Conservation (phyloP, 768 basidiomycete genomes). For the Sporobolomyces pararoseus region DNA sequence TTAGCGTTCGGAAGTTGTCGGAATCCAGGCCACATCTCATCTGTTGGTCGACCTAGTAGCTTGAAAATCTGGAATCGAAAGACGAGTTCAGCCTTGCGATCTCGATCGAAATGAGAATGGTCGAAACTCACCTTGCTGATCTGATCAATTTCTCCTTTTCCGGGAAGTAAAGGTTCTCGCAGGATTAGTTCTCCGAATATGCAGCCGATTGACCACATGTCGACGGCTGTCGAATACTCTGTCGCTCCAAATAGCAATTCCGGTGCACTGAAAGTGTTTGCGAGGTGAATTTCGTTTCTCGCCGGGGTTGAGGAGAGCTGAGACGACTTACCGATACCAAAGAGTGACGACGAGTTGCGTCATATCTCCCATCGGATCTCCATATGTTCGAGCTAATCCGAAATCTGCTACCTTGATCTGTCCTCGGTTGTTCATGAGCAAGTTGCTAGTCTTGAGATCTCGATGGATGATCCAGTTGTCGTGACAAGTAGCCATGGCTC, state of each 20-base stretch:
- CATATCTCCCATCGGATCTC: constrained; percentile 93
- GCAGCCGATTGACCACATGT: constrained; percentile 98
- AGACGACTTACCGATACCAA: constrained; percentile 83
- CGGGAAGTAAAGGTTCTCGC: constrained; percentile 94
- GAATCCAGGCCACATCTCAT: constrained; percentile 80
- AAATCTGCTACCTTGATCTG: constrained; percentile 99
- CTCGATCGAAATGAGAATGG: neutral
- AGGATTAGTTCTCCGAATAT: constrained; percentile 94
- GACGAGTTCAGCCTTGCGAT: neutral
- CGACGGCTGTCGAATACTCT: constrained; percentile 89
- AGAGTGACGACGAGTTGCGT: constrained; percentile 97
- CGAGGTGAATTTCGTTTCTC: constrained; percentile 7
- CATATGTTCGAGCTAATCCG: constrained; percentile 89
- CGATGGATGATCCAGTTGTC: constrained; percentile 96
- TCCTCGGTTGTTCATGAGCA: constrained; percentile 98
- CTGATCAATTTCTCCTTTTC: constrained; percentile 90
- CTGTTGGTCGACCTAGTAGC: constrained; percentile 87
- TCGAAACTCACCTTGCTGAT: constrained; percentile 61
- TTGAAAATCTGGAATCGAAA: constrained; percentile 66
- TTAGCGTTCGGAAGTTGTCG: constrained; percentile 72
- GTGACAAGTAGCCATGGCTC: constrained; percentile 90
- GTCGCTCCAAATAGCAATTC: constrained; percentile 90
- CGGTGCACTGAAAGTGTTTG: constrained; percentile 64
- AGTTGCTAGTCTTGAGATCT: constrained; percentile 93
- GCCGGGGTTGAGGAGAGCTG: neutral